phyloP scores from a whole-genome alignment of 139 green algal genomes.

The Ettlia oleoabundans region DNA sequence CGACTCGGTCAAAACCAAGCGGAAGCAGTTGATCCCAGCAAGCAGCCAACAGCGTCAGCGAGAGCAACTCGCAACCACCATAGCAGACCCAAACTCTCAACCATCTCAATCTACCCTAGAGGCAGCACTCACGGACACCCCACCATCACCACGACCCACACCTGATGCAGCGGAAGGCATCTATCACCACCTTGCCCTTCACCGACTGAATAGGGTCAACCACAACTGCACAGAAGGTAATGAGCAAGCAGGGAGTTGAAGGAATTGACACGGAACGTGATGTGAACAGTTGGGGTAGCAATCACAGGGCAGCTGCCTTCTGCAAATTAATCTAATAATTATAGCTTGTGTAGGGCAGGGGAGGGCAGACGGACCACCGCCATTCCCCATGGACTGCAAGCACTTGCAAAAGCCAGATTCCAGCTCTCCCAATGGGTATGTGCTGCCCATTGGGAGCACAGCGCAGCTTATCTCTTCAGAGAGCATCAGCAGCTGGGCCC shows the following conservation, averaged over 20 bases:
- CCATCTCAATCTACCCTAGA: no score
- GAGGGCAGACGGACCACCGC: no score
- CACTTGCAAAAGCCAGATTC: no score
- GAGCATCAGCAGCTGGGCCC: neutral
- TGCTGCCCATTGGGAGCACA: no score
- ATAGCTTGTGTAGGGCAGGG: no score
- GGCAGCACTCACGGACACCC: no score
- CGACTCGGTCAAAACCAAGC: neutral
- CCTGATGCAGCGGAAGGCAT: slow-evolving; percentile 95
- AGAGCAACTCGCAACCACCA: neutral
- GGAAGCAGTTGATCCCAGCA: neutral
- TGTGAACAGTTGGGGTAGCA: no score
- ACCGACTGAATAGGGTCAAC: slow-evolving; percentile 98
- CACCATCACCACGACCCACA: neutral
- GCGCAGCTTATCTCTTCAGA: neutral
- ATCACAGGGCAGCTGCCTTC: no score
- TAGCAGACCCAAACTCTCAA: neutral
- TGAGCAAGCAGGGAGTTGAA: neutral
- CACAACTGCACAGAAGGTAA: slow-evolving; percentile 71
- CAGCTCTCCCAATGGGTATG: no score
- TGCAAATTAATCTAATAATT: no score
- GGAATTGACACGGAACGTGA: no score
- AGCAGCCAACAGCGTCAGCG: neutral
- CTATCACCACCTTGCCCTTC: slow-evolving; percentile 88
- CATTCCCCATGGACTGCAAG: no score